Conservation (phyloP, 1,284 basidiomycete genomes). For the Taiwanofungus camphoratus region DNA sequence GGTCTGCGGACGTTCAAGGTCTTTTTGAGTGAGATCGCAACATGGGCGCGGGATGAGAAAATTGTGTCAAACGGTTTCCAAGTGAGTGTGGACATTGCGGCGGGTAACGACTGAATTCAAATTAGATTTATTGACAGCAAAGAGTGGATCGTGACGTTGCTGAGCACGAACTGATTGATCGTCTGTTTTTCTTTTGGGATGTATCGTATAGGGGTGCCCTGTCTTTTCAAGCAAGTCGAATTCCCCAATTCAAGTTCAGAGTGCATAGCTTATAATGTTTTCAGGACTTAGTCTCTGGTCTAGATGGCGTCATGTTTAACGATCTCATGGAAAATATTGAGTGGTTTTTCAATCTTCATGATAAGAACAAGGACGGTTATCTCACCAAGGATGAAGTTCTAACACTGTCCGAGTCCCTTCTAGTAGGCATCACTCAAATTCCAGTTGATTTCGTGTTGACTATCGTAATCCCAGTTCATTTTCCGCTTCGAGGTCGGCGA, state of each 20-base stretch:
- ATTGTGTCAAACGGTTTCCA: slow-evolving; percentile 90
- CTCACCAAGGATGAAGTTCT: slow-evolving; percentile 96
- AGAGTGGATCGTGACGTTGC: slow-evolving; percentile 74
- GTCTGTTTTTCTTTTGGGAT: slow-evolving; percentile 92
- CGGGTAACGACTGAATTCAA: slow-evolving; percentile 5
- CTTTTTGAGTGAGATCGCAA: slow-evolving; percentile 90
- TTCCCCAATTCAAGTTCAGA: background rate
- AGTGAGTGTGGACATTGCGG: slow-evolving; percentile 36
- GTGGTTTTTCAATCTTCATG: slow-evolving; percentile 97
- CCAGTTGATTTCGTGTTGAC: background rate
- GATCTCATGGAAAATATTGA: slow-evolving; percentile 98
- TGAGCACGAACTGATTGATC: slow-evolving; percentile 78
- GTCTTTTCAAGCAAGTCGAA: slow-evolving; percentile 71
- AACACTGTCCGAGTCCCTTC: slow-evolving; percentile 88
- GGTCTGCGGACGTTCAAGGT: slow-evolving; percentile 83
- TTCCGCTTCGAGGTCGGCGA: slow-evolving; percentile 98
- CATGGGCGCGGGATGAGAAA: slow-evolving; percentile 95
- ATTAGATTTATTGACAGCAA: slow-evolving; percentile 43
- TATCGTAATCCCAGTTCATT: slow-evolving; percentile 64
- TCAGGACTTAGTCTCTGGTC: slow-evolving; percentile 85
- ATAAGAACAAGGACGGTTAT: slow-evolving; percentile 93
- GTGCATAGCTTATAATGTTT: background rate
- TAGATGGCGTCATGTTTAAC: slow-evolving; percentile 92
- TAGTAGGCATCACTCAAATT: slow-evolving; percentile 49
- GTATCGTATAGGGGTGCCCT: slow-evolving; percentile 72